Evolutionary conservation across 1,139 yeast species (phyloP), one percentile per base, ranked within the genome.

Genomic region (Candida labiduridarum): DNA sequence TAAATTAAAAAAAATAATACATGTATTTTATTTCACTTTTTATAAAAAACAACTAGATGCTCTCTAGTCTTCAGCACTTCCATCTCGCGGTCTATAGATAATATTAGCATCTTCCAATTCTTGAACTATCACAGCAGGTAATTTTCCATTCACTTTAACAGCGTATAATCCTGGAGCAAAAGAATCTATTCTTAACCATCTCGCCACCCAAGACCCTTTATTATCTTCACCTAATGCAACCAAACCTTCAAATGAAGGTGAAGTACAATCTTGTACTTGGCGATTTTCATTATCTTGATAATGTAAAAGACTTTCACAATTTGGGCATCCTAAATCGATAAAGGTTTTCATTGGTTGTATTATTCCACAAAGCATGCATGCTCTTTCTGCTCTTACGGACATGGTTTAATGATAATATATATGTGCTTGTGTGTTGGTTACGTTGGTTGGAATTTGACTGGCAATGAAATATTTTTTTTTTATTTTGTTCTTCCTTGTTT

Each of bases 361-460:
- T 53, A 92, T 80, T 8, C 97, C 99, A 69, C 99, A 94, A 53
- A 94, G 80, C 97, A 94, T 89, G 66, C 99, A 94, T 22, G 99
- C 99, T 77, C 99, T 83, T 59, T 94, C 96, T 29, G 88, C 78
- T 69, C 85, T 79, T 33, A 82, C 71, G 15, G 85, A 80, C 86
- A 82, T 80, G 14, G n/a, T 25, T 19, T 25, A 12, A 25, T 34
- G 15, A 16, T 34, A 19, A 10, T 34, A 7, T 19, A 19, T 19
- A 16, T 15, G 22, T 12, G 10, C 27, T 29, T 14, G 30, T 29
- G 46, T n/a, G 15, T 27, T 27, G 16, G 50, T 42, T 33, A 22
- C n/a, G 10, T 42, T 10, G 35, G 19, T 44, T 39, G 39, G 44
- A 19, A 11, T 27, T 19, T n/a, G n/a, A 27, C 9, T 14, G 34